Evolutionary conservation across 225 moss, liverwort and hornwort genomes (phyloP), one percentile per base, ranked within the genome.

Genomic region (Marchantia polymorpha): DNA sequence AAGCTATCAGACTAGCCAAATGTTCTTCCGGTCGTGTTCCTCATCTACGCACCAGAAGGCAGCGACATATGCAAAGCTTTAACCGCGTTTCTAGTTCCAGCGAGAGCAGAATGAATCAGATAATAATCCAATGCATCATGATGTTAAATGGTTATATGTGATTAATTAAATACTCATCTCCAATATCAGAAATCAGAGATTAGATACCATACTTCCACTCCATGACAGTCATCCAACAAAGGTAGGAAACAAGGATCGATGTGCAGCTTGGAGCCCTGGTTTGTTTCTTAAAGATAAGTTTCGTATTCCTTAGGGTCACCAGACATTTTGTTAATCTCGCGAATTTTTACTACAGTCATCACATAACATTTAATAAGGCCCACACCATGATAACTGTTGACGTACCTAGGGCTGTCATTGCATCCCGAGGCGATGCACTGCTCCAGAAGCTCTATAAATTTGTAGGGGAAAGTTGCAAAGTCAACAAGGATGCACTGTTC

Each of bases 401-500:
- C 78, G 79, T 80, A 95, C 95, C 95, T 92, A 39, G 93, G 87
- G 74, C 87, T 90, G 55, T 96, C 92, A 81, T 86, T 89, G 75
- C 87, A 89, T 25, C 90, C 91, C 60, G 95, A 91, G 80, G 88
- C 88, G 83, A 93, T 93, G 77, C 95, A 96, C 81, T 96, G 95
- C 85, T 99, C 97, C 84, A 99, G 87, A 77, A 99, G 91, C 89
- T 99, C 95, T 75, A 99, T 99, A 76, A 99, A 95, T 81, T 99
- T 99, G 92, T 90, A 93, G 65, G 97, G 95, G 85, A 99, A 99
- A 48, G 97, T 94, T 74, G 90, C 84, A 85, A 99, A 99, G 88
- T 99, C 97, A 83, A 99, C 97, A 56, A 99, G 83, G 83, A 95
- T 93, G 83, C 97, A 99, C 79, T 95, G 95, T 72, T 99, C 97